Conservation (phyloP, 192 early-diverging fungal genomes). For the Jimgerdemannia flammicorona region DNA sequence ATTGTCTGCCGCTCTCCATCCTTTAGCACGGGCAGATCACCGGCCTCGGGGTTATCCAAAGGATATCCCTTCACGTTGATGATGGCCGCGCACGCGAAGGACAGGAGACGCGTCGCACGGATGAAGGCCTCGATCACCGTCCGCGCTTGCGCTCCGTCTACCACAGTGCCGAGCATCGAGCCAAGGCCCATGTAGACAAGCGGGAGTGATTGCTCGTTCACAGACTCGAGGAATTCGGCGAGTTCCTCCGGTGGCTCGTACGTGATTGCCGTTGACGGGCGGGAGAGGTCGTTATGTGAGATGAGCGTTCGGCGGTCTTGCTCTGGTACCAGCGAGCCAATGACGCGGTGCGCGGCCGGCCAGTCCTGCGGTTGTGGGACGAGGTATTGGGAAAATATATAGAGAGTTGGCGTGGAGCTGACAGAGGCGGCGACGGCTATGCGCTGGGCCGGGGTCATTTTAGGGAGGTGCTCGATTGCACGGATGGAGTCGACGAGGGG, state of each 20-base stretch:
- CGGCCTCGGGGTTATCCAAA: background rate
- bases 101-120: background rate
- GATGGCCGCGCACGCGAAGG: background rate
- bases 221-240: background rate
- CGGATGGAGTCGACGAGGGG: conserved; percentile 1
- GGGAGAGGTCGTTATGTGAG: background rate
- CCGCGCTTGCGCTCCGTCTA: background rate
- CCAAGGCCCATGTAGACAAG: background rate
- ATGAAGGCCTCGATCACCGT: background rate
- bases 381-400: background rate
- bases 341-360: background rate
- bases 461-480: background rate
- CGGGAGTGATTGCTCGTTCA: background rate
- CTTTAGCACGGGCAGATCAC: background rate
- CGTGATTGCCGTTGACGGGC: background rate
- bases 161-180: conserved; percentile 5
- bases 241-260: background rate
- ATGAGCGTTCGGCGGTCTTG: background rate
- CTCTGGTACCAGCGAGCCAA: background rate
- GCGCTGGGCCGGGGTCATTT: background rate
- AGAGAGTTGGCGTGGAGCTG: background rate
- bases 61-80: background rate
- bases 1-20: background rate
- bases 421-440: background rate
- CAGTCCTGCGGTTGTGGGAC: background rate